Conservation (phyloP, 495 filamentous ascomycete genomes). For the Cetradonia linearis region DNA sequence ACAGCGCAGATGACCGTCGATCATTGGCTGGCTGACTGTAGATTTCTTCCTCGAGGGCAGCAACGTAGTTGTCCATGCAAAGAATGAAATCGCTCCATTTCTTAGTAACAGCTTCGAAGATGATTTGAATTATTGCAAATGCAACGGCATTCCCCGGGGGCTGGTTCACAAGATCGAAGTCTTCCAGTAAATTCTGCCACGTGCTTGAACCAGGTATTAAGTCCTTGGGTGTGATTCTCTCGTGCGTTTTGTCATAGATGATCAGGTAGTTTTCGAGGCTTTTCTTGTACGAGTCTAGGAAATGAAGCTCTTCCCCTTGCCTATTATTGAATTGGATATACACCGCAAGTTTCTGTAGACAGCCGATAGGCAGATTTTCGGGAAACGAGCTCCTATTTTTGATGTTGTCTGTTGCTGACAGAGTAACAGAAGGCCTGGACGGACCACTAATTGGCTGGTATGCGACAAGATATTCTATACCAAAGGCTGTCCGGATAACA, state of each 20-base stretch:
- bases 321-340: conserved; percentile 13
- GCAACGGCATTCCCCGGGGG: not conserved
- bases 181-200: conserved; percentile 13
- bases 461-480: conserved; percentile 15
- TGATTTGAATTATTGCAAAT: conserved; percentile 9
- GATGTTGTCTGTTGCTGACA: not conserved
- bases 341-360: conserved; percentile 15
- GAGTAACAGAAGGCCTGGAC: not conserved
- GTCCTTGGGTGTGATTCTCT: not conserved
- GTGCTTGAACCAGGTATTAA: not conserved
- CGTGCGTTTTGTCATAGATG: conserved; percentile 11
- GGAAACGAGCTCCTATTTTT: not conserved
- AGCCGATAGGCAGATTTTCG: conserved; percentile 4
- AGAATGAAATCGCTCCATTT: conserved; percentile 20
- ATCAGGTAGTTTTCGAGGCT: conserved; percentile 11
- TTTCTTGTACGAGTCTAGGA: not conserved
- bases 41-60: conserved; percentile 41
- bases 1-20: conserved; percentile 39
- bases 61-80: conserved; percentile 17
- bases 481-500: conserved; percentile 15
- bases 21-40: conserved; percentile 46
- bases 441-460: not conserved
- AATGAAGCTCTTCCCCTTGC: not conserved
- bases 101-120: conserved; percentile 15
- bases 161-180: not conserved